Conservation (phyloP, 2,329 filamentous ascomycete species). For the Cucurbitaria berberidis region DNA sequence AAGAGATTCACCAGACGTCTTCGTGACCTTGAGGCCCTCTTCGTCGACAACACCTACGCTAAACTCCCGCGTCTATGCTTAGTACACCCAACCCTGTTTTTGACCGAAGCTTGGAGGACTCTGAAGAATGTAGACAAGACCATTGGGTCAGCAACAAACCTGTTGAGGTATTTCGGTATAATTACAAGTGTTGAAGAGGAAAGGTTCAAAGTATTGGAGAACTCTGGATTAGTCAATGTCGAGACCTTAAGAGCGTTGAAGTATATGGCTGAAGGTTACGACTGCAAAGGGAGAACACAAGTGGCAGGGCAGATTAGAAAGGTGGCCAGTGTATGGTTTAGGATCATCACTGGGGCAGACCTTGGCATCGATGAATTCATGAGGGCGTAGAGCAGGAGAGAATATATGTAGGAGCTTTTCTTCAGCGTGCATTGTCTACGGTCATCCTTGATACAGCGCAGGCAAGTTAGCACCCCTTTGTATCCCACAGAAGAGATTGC, state of each 20-base stretch:
- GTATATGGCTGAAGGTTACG: conserved; percentile 27
- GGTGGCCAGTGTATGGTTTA: conserved; percentile 24
- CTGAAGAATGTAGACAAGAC: conserved; percentile 27
- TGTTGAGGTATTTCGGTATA: conserved; percentile 32
- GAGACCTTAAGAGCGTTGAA: conserved; percentile 28
- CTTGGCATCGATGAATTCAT: conserved; percentile 27
- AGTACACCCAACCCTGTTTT: conserved; percentile 31
- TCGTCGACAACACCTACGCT: conserved; percentile 18
- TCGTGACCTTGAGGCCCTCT: conserved; percentile 24
- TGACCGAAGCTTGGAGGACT: conserved; percentile 28
- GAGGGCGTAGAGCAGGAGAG: not conserved
- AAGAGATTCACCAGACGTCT: conserved; percentile 29
- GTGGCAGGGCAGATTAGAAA: conserved; percentile 18
- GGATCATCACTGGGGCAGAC: conserved; percentile 27
- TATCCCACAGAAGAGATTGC: not conserved
- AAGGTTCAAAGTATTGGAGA: conserved; percentile 12
- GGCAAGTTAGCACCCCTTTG: no score
- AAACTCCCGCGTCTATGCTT: conserved; percentile 27
- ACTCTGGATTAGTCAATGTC: conserved; percentile 29
- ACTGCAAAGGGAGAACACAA: conserved; percentile 3
- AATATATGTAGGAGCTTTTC: not conserved
- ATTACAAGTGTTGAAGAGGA: conserved; percentile 7
- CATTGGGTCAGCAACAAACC: conserved; percentile 25
- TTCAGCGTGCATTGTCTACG: no score
- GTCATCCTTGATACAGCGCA: no score